Conservation (phyloP, 2,329 filamentous ascomycete genomes). For the Diaporthe sp. region DNA sequence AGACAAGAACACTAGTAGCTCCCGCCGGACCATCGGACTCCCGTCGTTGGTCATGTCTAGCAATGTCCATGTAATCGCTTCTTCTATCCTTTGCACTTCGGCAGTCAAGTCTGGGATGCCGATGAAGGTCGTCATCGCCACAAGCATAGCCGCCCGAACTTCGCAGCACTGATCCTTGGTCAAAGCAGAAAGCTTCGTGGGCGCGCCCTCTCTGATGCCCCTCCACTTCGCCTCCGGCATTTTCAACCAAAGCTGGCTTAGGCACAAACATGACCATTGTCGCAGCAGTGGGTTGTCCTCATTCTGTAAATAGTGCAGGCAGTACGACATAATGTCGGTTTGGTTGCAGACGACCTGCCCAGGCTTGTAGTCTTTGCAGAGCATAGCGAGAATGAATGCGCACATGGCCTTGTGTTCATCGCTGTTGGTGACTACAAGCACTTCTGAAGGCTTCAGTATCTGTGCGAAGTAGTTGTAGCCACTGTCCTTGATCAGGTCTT, state of each 20-base stretch:
- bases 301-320: slow-evolving; percentile 85
- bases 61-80: slow-evolving; percentile 88
- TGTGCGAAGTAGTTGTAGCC: slow-evolving; percentile 97
- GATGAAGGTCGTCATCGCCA: slow-evolving; percentile 93
- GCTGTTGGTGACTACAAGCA: slow-evolving; percentile 86
- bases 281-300: slow-evolving; percentile 88
- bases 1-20: slow-evolving; percentile 93
- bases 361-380: slow-evolving; percentile 94
- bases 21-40: slow-evolving; percentile 92
- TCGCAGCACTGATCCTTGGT: slow-evolving; percentile 90
- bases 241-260: slow-evolving; percentile 94
- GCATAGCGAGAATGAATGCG: slow-evolving; percentile 93
- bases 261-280: slow-evolving; percentile 95
- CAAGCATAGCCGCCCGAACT: slow-evolving; percentile 91
- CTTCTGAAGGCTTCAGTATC: slow-evolving; percentile 87
- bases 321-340: slow-evolving; percentile 90
- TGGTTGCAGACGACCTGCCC: slow-evolving; percentile 93
- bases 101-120: slow-evolving; percentile 94
- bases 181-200: slow-evolving; percentile 82
- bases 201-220: slow-evolving; percentile 90
- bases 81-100: slow-evolving; percentile 90
- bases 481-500: slow-evolving; percentile 94
- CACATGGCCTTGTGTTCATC: slow-evolving; percentile 99
- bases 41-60: slow-evolving; percentile 94
- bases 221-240: slow-evolving; percentile 95